Evolutionary conservation across 2,329 filamentous ascomycete genomes (phyloP), one percentile per base, ranked within the genome.

Genomic region (Penicillium psychrosexuale): DNA sequence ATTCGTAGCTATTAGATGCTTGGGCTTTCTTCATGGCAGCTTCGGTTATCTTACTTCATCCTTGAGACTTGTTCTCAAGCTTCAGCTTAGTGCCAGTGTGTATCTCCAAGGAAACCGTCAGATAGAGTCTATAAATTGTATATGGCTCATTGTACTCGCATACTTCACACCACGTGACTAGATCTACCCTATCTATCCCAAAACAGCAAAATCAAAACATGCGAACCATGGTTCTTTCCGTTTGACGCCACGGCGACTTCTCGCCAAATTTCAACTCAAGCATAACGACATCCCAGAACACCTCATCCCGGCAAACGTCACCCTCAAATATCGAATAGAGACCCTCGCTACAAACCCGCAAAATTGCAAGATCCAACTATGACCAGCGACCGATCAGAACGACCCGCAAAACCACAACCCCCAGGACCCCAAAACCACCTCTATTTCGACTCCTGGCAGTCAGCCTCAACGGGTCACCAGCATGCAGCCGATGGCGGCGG

Each of bases 381-480:
- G 31, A 11, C 42, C 39, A 36, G 42, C 22, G 27, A 46, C 27
- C 53, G n/a, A 36, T n/a, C 8, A 22, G 38, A 42, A 33, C 17
- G 51, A 39, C n/a, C 49, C n/a, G 9, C 19, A 17, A 45, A 51
- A 9, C 33, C 48, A 6, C 24, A 47, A 47, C 31, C 28, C 39
- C 51, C 47, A 24, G 39, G 49, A 19, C 40, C 53, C 9, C 56
- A 56, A 50, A 71, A 69, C 51, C 66, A 69, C 62, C 60, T 58
- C 37, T 56, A 65, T 60, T 76, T 77, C 58, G 76, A 77, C 46
- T 67, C 72, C 34, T 78, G 74, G 69, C 91, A 91, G 73, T 86
- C 85, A 13, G 84, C 85, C 12, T 85, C 87, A 6, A 86, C 87
- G 0, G 90, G 90, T 43, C 90, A 96, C 70, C 91, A 96, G 73